These are phyloP conservation scores for Suhomyces panamericanus DNA, from an alignment of 1,139 yeast genomes.

Conservation along the genomic window DNA sequence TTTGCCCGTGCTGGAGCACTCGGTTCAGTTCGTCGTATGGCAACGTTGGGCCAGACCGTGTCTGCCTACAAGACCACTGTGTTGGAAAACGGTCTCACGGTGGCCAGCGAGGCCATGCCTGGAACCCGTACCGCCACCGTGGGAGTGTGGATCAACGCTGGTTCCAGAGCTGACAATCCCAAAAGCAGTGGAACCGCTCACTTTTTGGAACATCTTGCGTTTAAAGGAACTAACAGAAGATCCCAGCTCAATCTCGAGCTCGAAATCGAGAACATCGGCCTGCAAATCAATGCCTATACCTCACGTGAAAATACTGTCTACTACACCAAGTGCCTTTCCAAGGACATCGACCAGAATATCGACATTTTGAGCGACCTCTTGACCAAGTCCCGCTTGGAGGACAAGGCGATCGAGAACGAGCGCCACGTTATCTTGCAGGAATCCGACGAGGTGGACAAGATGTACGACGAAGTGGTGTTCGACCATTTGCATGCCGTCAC, in stretches of 20 bases:
- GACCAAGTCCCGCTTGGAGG: conserved; percentile 81
- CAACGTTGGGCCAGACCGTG: conserved; percentile 12
- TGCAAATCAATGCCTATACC: conserved; percentile 95
- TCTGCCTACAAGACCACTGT: conserved; percentile 50
- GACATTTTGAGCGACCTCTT: conserved; percentile 88
- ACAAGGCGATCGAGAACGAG: conserved; percentile 87
- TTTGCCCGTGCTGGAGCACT: neutral
- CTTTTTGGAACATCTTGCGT: conserved; percentile 92
- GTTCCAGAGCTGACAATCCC: conserved; percentile 91
- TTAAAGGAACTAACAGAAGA: conserved; percentile 86
- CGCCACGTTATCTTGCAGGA: conserved; percentile 95
- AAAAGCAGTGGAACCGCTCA: conserved; percentile 94
- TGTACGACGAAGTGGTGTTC: conserved; percentile 97
- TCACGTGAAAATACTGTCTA: conserved; percentile 97
- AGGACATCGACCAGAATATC: conserved; percentile 81
- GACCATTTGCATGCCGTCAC: conserved; percentile 95
- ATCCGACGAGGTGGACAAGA: conserved; percentile 95
- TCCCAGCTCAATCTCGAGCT: conserved; percentile 84
- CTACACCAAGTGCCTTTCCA: conserved; percentile 82
- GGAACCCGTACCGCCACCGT: conserved; percentile 93
- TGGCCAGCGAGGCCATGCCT: conserved; percentile 87
- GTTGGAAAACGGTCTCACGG: conserved; percentile 83
- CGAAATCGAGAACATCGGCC: conserved; percentile 94
- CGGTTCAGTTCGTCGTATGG: conserved; percentile 8
- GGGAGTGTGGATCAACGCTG: conserved; percentile 97